These are phyloP conservation scores for Metarhizium humberi DNA, from an alignment of 2,329 filamentous ascomycete genomes.

Conservation along the genomic window DNA sequence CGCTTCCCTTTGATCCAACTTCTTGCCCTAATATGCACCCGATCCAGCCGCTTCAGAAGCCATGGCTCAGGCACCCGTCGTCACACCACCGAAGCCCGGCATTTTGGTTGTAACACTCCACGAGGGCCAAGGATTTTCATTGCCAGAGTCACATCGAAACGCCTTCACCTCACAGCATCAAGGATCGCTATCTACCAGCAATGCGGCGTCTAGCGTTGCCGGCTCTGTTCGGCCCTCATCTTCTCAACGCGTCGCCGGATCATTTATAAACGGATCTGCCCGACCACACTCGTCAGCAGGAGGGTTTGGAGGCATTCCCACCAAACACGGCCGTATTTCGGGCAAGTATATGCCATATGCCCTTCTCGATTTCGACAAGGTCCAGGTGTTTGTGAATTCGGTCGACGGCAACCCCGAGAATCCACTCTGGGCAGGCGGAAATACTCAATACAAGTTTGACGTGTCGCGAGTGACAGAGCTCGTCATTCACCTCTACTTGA, in stretches of 20 bases:
- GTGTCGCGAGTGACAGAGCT: constrained; percentile 90
- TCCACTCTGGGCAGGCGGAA: constrained; percentile 91
- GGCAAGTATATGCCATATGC: constrained; percentile 97
- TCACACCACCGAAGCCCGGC: constrained; percentile 72
- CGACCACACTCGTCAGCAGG: constrained; percentile 80
- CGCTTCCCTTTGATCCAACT: constrained; percentile 1
- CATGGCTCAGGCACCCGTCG: constrained; percentile 61
- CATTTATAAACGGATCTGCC: constrained; percentile 51
- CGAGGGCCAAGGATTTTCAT: constrained; percentile 81
- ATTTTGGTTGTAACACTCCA: constrained; percentile 96
- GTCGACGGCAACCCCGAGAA: constrained; percentile 92
- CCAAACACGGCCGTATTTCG: constrained; percentile 89
- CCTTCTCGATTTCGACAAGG: constrained; percentile 95
- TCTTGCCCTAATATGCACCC: background rate
- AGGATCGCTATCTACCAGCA: constrained; percentile 63
- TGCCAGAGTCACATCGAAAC: constrained; percentile 82
- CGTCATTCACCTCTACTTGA: constrained; percentile 84
- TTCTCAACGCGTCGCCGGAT: constrained; percentile 47
- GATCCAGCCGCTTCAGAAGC: constrained; percentile 70
- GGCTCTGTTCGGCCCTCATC: constrained; percentile 48
- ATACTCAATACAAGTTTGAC: constrained; percentile 99
- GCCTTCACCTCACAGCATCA: constrained; percentile 66
- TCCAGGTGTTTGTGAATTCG: constrained; percentile 96
- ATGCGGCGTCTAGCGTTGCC: constrained; percentile 32
- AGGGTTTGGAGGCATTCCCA: constrained; percentile 77